Evolutionary conservation across 306 rosid genomes (phyloP), one percentile per base, ranked within the genome.

Genomic region (Pueraria montana): DNA sequence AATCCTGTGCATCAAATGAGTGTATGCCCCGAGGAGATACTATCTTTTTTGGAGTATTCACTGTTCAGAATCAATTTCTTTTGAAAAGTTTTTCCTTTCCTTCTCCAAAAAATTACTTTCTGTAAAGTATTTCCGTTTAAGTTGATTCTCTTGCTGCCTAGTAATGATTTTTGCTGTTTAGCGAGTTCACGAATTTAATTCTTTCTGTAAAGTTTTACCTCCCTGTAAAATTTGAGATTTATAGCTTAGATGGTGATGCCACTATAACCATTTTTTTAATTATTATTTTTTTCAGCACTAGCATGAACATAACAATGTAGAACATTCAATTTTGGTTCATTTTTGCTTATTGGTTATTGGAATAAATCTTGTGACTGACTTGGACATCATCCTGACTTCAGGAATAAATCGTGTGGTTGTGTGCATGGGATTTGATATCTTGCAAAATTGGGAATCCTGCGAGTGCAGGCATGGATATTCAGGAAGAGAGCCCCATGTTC

Each of bases 401-500:
- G 89, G 64, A 45, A 20, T 62, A 58, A 74, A 72, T 74, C 17
- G 73, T 32, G 74, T 38, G 70, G 20, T 63, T 56, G 83, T 64
- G 56, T 72, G 85, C 82, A 77, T 73, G 78, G 84, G 80, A 83
- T 72, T 86, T 76, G 80, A 71, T 75, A 76, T 77, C 75, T 84
- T 81, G 13, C 49, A 48, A 40, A 50, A 78, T 72, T 65, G 80
- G 82, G 76, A 82, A 76, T 59, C 20, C 72, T 77, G 65, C 46
- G 61, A 75, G 79, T 40, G 82, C 72, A 82, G 75, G 74, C 80
- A 91, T 94, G 98, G 96, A 92, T 70, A 79, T 78, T 52, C 84
- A 89, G 80, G 98, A 92, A 82, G 98, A 92, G 45, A 90, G 93
- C 87, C 59, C 88, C 80, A 82, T 87, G 72, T 86, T 88, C 24